Evolutionary conservation across 352 stramenopile species (phyloP), one percentile per base, ranked within the genome.

Genomic region (Pythium oligandrum): DNA sequence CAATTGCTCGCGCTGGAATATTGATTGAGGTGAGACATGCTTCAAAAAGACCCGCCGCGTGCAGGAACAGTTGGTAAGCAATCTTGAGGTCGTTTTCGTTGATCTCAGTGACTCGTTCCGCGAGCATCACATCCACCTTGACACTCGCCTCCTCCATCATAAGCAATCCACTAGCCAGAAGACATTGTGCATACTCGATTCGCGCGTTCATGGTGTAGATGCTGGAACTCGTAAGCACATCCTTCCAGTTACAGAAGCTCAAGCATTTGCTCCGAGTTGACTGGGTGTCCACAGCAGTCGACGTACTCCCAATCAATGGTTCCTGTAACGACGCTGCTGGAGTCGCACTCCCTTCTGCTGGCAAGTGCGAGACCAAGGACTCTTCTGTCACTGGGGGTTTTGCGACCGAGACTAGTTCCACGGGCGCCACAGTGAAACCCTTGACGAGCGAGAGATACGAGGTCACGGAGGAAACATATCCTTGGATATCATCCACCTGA

Each of bases 1-100:
- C 73, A 43, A 80, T 59, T 3, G 56, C 52, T 7, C 56, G 53
- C 17, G 73, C 61, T 8, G 59, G 40, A 37, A 72, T 45, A 33
- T 68, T 51, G 35, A 90, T 71, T 7, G 68, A 60, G 34, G 68
- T 42, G 4, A 87, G 59, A 65, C 73, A 82, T 8, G 73, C 70
- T 6, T 83, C 68, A 3, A 87, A 59, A 32, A 85, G 57, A 4
- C 78, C 78, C 0, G 78, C 69, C 0, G 75, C 70, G n/a, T 79
- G 72, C 46, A 88, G 63, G 10, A 88, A 42, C 3, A 84, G 52
- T 51, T 90, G 77, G 48, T 90, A 86, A 51, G 68, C 76, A 55
- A 84, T 61, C 56, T 90, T 90, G 36, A 90, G 66, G 52, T 88
- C 65, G 50, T 68, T 71, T 50, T 90, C 78, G 46, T 77, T 57